Percentiles rank a stretch among this genome's conserved stretches.
Evolutionary conservation across 306 rosid genomes (phyloP).

Genomic region (Herpetospermum pedunculosum): DNA sequence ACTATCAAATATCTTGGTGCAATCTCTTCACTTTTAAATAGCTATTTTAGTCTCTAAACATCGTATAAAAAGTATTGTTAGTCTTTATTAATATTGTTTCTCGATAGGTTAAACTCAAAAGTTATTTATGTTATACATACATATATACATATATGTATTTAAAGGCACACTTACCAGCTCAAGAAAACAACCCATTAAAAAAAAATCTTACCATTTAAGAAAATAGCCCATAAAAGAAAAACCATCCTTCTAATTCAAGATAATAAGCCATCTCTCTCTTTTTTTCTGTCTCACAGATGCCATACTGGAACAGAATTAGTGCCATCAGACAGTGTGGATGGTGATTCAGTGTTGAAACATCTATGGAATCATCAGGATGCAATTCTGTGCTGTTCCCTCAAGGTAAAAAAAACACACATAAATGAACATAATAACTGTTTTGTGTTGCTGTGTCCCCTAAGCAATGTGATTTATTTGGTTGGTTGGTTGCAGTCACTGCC

Average conservation of each 20-base stretch:
- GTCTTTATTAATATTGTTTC: no score
- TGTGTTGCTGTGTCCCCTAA: neutral
- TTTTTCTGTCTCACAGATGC: constrained; percentile 29
- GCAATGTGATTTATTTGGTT: neutral
- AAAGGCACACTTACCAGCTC: no score
- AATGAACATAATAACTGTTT: neutral
- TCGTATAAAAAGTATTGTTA: no score
- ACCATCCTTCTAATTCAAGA: neutral
- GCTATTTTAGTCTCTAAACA: no score
- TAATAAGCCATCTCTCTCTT: neutral
- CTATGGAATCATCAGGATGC: constrained; percentile 90
- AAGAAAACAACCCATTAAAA: neutral
- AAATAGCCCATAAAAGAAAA: neutral
- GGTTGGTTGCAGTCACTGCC: constrained; percentile 48
- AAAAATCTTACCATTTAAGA: neutral
- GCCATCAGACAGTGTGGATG: constrained; percentile 42
- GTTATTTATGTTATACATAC: no score
- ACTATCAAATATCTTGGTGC: neutral
- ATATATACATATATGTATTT: no score
- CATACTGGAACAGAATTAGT: constrained; percentile 54
- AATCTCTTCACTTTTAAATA: neutral
- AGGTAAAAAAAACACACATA: constrained; percentile 23
- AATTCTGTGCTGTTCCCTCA: constrained; percentile 75
- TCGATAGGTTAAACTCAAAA: no score
- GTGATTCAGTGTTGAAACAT: constrained; percentile 54